phyloP scores from a whole-genome alignment of 2,329 filamentous ascomycete genomes.

The Stylonectria norvegica region DNA sequence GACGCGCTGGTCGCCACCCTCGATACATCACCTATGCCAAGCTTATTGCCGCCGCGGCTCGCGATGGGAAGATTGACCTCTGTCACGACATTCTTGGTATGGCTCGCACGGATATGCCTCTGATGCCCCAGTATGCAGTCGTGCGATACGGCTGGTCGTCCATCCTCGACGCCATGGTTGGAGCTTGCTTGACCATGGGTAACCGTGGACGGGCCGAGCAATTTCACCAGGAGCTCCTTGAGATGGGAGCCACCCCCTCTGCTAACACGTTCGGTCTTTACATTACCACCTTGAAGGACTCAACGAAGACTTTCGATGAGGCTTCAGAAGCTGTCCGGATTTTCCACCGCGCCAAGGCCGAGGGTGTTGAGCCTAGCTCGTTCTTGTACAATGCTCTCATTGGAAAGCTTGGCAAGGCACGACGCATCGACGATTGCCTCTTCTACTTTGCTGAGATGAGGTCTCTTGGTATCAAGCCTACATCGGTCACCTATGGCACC shows the following conservation, averaged over 20 bases:
- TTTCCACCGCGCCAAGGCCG: conserved; percentile 87
- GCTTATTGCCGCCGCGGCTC: conserved; percentile 84
- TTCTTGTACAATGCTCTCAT: conserved; percentile 99
- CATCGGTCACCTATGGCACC: conserved; percentile 95
- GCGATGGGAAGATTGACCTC: conserved; percentile 75
- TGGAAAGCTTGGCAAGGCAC: conserved; percentile 95
- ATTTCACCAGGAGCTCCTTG: conserved; percentile 86
- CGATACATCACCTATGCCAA: conserved; percentile 97
- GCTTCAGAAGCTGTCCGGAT: conserved; percentile 96
- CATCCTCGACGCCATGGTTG: conserved; percentile 94
- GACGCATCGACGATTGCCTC: conserved; percentile 95
- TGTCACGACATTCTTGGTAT: conserved; percentile 85
- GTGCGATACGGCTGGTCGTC: conserved; percentile 95
- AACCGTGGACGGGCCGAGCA: conserved; percentile 77
- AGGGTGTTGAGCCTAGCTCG: conserved; percentile 92
- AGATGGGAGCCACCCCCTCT: conserved; percentile 86
- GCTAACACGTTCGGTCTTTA: conserved; percentile 98
- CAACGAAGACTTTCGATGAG: conserved; percentile 95
- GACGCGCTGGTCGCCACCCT: conserved; percentile 84
- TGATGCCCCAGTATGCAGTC: conserved; percentile 76
- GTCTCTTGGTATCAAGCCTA: conserved; percentile 84
- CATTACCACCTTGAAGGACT: conserved; percentile 98
- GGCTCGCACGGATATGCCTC: conserved; percentile 84
- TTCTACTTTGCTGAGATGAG: conserved; percentile 99
- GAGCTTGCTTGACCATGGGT: conserved; percentile 79